phyloP scores from a whole-genome alignment of 495 filamentous ascomycete genomes.

The Lasiosphaeriaceae sp. region DNA sequence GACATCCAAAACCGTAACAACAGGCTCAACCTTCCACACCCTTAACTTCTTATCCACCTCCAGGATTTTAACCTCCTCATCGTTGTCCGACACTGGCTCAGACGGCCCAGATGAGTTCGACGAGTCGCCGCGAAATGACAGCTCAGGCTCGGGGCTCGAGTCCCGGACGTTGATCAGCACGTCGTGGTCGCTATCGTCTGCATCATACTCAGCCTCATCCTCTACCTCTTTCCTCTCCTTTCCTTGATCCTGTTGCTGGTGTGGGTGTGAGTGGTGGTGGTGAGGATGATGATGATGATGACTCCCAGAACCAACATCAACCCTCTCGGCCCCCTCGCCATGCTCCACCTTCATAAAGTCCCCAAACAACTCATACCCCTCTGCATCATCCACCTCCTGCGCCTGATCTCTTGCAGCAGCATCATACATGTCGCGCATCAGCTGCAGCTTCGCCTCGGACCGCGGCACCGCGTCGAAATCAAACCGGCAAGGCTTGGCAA shows the following conservation, averaged over 20 bases:
- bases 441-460: constrained; percentile 22
- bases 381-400: constrained; percentile 5
- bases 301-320: constrained; percentile 8
- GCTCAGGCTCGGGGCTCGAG: constrained; percentile 8
- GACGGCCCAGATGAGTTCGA: not conserved
- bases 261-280: too few relatives aligned
- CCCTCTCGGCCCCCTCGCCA: not conserved
- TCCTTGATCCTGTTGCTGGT: not conserved
- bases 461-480: constrained; percentile 42
- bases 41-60: not conserved
- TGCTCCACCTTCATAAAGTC: not conserved
- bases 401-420: constrained; percentile 26
- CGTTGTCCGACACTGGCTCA: constrained; percentile 3
- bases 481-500: constrained; percentile 48
- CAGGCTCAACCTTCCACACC: constrained; percentile 2
- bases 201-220: constrained; percentile 5
- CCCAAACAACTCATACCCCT: not conserved
- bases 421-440: constrained; percentile 35
- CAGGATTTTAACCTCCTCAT: not conserved
- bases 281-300: too few relatives aligned
- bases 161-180: constrained; percentile 12
- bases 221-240: not conserved
- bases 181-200: not conserved
- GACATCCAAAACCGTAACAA: constrained; percentile 6
- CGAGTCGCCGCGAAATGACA: constrained; percentile 1